phyloP scores from a whole-genome alignment of 1,284 basidiomycete genomes.

The Takashimella tepidaria region DNA sequence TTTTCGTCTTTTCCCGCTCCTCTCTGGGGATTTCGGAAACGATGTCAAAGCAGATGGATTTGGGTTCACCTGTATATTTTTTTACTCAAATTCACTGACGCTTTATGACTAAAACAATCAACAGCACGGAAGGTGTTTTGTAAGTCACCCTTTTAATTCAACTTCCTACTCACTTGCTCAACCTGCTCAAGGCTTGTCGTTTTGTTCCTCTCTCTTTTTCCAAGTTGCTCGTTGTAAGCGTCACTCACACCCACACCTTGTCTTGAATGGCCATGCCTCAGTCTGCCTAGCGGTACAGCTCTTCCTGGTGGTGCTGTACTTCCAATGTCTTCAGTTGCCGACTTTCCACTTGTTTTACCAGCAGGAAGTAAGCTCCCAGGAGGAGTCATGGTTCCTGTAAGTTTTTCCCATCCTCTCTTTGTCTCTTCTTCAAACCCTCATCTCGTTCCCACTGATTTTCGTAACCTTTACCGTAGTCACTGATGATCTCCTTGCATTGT shows the following conservation, averaged over 20 bases:
- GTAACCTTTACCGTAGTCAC: neutral
- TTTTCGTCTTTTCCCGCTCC: neutral
- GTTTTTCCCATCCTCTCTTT: conserved; percentile 1
- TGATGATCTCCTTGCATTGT: neutral
- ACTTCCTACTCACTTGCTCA: neutral
- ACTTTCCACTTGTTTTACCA: conserved; percentile 38
- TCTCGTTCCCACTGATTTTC: too few relatives aligned
- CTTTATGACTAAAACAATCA: conserved; percentile 1
- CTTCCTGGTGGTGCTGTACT: conserved; percentile 38
- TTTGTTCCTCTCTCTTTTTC: too few relatives aligned
- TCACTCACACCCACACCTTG: neutral
- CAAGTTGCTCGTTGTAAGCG: neutral
- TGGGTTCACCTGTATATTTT: too few relatives aligned
- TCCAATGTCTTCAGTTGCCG: conserved; percentile 37
- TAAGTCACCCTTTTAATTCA: conserved; percentile 19
- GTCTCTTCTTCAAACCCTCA: too few relatives aligned
- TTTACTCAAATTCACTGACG: neutral
- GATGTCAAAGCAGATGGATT: too few relatives aligned
- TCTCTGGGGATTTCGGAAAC: too few relatives aligned
- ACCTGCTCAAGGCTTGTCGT: too few relatives aligned
- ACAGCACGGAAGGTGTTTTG: conserved; percentile 40
- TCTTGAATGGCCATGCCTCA: conserved; percentile 9
- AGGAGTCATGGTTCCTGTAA: conserved; percentile 39
- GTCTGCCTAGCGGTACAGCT: conserved; percentile 33
- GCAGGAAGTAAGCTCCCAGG: conserved; percentile 32